phyloP scores from a whole-genome alignment of 306 rosid species.

The Pueraria montana region DNA sequence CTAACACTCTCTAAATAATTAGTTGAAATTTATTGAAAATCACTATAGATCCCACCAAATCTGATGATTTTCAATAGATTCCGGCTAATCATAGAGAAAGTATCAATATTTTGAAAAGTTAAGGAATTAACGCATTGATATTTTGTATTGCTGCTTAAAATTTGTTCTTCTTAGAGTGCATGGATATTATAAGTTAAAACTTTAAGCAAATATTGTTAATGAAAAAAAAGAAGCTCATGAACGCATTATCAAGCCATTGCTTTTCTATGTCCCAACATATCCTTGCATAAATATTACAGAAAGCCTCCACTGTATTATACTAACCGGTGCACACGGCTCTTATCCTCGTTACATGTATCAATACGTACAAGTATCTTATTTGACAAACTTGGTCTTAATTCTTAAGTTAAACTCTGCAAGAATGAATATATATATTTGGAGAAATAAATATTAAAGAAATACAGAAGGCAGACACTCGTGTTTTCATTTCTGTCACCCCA shows the following conservation, averaged over 20 bases:
- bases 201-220: not conserved
- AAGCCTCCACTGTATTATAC: not conserved
- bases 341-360: conserved; percentile 45
- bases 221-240: not conserved
- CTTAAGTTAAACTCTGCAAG: conserved; percentile 30
- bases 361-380: conserved; percentile 47
- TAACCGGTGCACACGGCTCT: too few relatives aligned
- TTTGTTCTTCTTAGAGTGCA: not conserved
- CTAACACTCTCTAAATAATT: too few relatives aligned
- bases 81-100: too few relatives aligned
- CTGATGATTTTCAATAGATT: too few relatives aligned
- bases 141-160: not conserved
- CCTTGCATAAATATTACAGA: conserved; percentile 5
- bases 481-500: conserved; percentile 48
- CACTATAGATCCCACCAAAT: too few relatives aligned
- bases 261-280: not conserved
- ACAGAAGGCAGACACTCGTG: conserved; percentile 37
- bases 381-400: conserved; percentile 32
- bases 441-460: conserved; percentile 44
- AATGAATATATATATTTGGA: conserved; percentile 45
- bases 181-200: not conserved
- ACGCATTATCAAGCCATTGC: not conserved
- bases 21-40: too few relatives aligned
- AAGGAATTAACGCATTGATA: not conserved
- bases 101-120: not conserved